Percentiles rank a stretch among this genome's conserved stretches.
These are phyloP conservation scores for Endocalyx cinctus DNA, from an alignment of 2,329 filamentous ascomycete genomes.

Conservation along the genomic window DNA sequence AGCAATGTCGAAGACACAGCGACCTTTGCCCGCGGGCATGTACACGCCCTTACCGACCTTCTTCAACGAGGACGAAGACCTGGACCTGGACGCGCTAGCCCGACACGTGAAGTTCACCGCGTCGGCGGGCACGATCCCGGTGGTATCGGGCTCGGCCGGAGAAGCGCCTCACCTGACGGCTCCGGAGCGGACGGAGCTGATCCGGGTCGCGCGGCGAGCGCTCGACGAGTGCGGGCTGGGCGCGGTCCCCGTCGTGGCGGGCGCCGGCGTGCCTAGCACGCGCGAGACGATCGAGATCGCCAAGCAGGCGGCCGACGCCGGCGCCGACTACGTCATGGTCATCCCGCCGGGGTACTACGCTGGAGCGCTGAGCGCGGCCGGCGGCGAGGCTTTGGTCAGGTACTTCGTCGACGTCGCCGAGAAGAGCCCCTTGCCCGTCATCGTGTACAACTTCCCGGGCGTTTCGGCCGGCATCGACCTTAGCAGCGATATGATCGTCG, in stretches of 20 bases:
- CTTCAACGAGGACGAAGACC: conserved; percentile 8
- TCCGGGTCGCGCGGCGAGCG: conserved; percentile 37
- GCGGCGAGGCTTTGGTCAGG: conserved; percentile 2
- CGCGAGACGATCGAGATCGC: conserved; percentile 41
- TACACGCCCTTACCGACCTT: conserved; percentile 14
- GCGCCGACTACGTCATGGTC: conserved; percentile 62
- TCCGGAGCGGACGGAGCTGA: conserved; percentile 38
- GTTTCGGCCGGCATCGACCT: conserved; percentile 8
- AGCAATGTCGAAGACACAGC: background rate
- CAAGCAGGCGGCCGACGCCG: conserved; percentile 57
- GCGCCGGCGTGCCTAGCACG: conserved; percentile 5
- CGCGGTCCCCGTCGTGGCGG: conserved; percentile 17
- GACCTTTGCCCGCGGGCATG: conserved; percentile 5
- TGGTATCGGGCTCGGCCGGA: conserved; percentile 12
- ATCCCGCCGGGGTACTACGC: conserved; percentile 67
- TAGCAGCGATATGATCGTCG: conserved; percentile 4
- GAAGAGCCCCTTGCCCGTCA: conserved; percentile 4
- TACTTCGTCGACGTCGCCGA: conserved; percentile 8
- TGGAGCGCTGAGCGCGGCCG: conserved; percentile 46
- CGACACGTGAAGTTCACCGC: conserved; percentile 6
- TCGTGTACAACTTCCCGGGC: conserved; percentile 9
- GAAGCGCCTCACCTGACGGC: conserved; percentile 9
- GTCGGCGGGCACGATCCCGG: conserved; percentile 9
- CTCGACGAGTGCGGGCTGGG: conserved; percentile 27
- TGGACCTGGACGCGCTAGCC: conserved; percentile 10